phyloP scores from a whole-genome alignment of 1,284 basidiomycete genomes.

The Ceratobasidium sp. region DNA sequence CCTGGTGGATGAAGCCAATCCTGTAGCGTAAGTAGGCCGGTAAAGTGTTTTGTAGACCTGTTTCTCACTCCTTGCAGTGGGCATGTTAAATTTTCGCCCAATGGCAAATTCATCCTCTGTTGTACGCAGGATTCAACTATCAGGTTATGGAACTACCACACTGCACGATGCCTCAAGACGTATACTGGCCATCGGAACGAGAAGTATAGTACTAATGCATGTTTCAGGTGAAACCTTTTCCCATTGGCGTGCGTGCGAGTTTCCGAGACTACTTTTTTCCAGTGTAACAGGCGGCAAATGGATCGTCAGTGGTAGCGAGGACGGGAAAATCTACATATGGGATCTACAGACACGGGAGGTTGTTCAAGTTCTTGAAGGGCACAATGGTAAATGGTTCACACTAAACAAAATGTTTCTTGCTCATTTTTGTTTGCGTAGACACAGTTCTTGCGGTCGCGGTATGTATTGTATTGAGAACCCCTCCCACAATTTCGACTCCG shows the following conservation, averaged over 20 bases:
- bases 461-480: conserved; percentile 52
- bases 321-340: conserved; percentile 89
- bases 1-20: conserved; percentile 94
- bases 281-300: conserved; percentile 74
- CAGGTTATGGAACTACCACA: conserved; percentile 93
- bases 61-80: conserved; percentile 62
- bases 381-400: conserved; percentile 66
- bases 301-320: conserved; percentile 91
- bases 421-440: conserved; percentile 60
- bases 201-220: conserved; percentile 77
- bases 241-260: neutral
- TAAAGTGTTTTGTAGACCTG: conserved; percentile 48
- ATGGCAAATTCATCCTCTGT: conserved; percentile 87
- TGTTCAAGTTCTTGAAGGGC: conserved; percentile 78
- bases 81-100: conserved; percentile 89
- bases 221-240: conserved; percentile 61
- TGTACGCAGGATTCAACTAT: conserved; percentile 93
- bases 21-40: conserved; percentile 74
- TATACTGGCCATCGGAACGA: conserved; percentile 85
- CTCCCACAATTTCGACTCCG: neutral
- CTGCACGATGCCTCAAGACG: conserved; percentile 92
- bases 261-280: neutral
- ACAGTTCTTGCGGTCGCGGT: conserved; percentile 79
- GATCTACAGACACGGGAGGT: conserved; percentile 87
- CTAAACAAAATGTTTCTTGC: neutral